Evolutionary conservation across 2,329 filamentous ascomycete genomes (phyloP).

Genomic region (Neonectria coccinea): DNA sequence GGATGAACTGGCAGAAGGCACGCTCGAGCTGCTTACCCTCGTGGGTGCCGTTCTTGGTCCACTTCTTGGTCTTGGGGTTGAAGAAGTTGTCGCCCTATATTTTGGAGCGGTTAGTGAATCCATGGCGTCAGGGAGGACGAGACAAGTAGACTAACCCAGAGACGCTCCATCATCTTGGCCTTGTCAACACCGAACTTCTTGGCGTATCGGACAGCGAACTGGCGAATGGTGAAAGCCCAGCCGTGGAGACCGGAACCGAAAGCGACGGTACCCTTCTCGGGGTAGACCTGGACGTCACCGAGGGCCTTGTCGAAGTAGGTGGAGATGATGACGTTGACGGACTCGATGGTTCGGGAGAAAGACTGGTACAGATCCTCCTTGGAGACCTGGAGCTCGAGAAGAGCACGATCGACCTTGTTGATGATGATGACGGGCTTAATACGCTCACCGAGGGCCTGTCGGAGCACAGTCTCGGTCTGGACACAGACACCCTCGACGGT

Average conservation of each 20-base stretch:
- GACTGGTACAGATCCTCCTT: conserved; percentile 99
- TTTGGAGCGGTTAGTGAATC: conserved; percentile 3
- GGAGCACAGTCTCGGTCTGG: conserved; percentile 99
- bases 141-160: conserved; percentile 76
- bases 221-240: conserved; percentile 99
- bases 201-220: conserved; percentile 95
- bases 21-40: conserved; percentile 94
- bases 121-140: neutral
- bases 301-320: conserved; percentile 98
- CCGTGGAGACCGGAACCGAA: conserved; percentile 99
- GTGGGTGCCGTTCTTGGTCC: conserved; percentile 86
- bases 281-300: conserved; percentile 98
- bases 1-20: conserved; percentile 99
- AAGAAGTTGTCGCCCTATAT: conserved; percentile 93
- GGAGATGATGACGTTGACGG: conserved; percentile 99
- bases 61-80: conserved; percentile 99
- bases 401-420: conserved; percentile 99
- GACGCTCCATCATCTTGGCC: conserved; percentile 99
- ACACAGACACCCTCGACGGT: conserved; percentile 99
- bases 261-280: conserved; percentile 95
- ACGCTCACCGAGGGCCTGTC: conserved; percentile 98
- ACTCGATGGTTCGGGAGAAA: conserved; percentile 99
- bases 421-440: conserved; percentile 99
- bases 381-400: conserved; percentile 97
- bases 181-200: conserved; percentile 99